Base-by-base conservation (phyloP, 1,139 yeast genomes). In the Hansenula anomala region DNA sequence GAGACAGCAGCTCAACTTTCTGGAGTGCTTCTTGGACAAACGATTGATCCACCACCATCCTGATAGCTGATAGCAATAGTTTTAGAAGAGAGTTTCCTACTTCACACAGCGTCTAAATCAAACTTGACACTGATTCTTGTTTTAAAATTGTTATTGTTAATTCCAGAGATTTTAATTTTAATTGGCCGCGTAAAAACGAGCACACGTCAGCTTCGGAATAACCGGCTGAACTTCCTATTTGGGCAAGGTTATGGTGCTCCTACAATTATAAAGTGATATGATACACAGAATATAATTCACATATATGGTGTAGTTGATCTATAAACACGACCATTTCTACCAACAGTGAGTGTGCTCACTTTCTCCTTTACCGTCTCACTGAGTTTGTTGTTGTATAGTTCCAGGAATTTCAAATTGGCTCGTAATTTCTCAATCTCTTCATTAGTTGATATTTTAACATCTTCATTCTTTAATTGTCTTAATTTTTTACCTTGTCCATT, bases 401-500 rank as follows among this genome's bases (percentile, higher is more conserved):
- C 32, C n/a, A 53, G 30, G 37, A 51, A 51, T 22, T 39, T 24
- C 5, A 49, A 18, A 18, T 51, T 50, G 1, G 33, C 32, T 16
- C 36, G 24, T 34, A 49, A 34, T 35, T 36, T 42, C 2, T 17
- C 25, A 12, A 39, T 20, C n/a, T 25, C 27, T 6, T 25, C 22
- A 2, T 37, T 28, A 9, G 36, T 40, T 2, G 20, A 20, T 3
- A 35, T 7, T 28, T 36, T 39, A 2, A 37, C 27, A 10, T 43
- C 45, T 28, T 47, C 43, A 23, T 41, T 36, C 10, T 43, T 36
- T 20, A 46, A 31, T 3, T 32, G 15, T 30, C 55, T 73, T 34
- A 78, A 58, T 1, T 65, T 51, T 28, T 56, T 59, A 45, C 70
- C 66, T 2, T 74, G 72, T 1, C 78, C 79, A 24, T 64, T 58